phyloP scores from a whole-genome alignment of 306 rosid species.

The Gastrolobium bilobum region DNA sequence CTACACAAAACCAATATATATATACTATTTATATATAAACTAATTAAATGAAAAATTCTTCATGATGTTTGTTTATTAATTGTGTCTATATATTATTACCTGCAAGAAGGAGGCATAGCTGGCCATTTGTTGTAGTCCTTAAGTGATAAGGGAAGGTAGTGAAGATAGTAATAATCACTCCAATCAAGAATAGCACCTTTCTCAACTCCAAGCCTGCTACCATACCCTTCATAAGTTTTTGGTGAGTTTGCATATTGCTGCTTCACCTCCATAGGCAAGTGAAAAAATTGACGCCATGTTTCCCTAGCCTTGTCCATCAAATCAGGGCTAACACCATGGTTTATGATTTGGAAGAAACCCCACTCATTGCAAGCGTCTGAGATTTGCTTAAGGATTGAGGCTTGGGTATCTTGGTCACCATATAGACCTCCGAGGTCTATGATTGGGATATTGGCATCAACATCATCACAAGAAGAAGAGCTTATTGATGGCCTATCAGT shows the following conservation, averaged over 20 bases:
- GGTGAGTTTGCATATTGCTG: slow-evolving; percentile 79
- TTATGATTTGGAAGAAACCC: slow-evolving; percentile 84
- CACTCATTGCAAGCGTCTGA: slow-evolving; percentile 73
- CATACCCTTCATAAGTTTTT: slow-evolving; percentile 87
- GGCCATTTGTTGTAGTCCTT: slow-evolving; percentile 85
- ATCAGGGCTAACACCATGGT: slow-evolving; percentile 71
- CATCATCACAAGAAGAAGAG: background rate
- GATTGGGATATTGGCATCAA: slow-evolving; percentile 68
- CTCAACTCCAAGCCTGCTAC: slow-evolving; percentile 82
- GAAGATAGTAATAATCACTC: slow-evolving; percentile 90
- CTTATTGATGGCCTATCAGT: slow-evolving; percentile 52
- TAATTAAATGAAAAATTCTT: background rate
- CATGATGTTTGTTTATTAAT: background rate
- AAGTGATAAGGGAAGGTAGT: slow-evolving; percentile 69
- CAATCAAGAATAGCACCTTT: slow-evolving; percentile 92
- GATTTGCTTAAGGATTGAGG: slow-evolving; percentile 49
- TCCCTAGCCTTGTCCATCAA: slow-evolving; percentile 67
- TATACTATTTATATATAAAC: no score
- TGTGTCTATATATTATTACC: slow-evolving; percentile 23
- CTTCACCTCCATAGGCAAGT: slow-evolving; percentile 73
- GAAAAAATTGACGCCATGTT: slow-evolving; percentile 77
- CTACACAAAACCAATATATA: slow-evolving; percentile 48
- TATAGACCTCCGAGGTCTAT: slow-evolving; percentile 67
- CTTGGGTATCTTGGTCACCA: background rate
- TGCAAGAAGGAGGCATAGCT: slow-evolving; percentile 46